Evolutionary conservation across 148 eudicot genomes (phyloP), one percentile per base, ranked within the genome.

Genomic region (Cornus florida): DNA sequence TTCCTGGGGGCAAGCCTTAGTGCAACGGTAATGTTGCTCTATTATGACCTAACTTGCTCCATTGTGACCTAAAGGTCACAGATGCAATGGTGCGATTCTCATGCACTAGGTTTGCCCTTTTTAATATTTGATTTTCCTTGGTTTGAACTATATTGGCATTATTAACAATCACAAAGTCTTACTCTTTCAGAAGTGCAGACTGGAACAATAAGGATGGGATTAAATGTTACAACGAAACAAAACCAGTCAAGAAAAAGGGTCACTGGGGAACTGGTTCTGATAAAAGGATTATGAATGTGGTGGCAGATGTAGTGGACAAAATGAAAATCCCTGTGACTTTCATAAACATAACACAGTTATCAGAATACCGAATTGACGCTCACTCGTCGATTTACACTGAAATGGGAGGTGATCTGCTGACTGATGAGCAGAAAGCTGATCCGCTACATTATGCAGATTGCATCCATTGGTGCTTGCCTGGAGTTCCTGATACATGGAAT

Each of bases 391-490:
- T 96, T 14, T 96, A 92, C 83, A 88, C 87, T 0, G 98, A 96
- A 72, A 71, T 91, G 48, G 90, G 85, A 7, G 98, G 98, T 1
- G 87, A 92, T 77, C 53, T 96, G 76, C 78, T 96, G 66, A 91
- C 90, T 0, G 88, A 89, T 5, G 86, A 91, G 17, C 86, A 96
- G 74, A 92, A 84, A 75, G 88, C 86, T 0, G 97, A 93, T 64
- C 98, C 99, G 5, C 35, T 82, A 7, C 89, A 82, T 39, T 75
- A 82, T 79, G 98, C 99, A 56, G 98, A 96, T 89, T 96, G 99
- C 70, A 91, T 96, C 71, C 99, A 96, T 70, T 96, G 99, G 99
- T 96, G 99, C 71, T 82, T 96, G 76, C 99, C 99, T 17, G 98
- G 99, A 53, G 85, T 96, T 72, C 98, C 98, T 59, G 99, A 93